A percentile compares a stretch with the other conserved stretches of the same genome.
phyloP scores from a whole-genome alignment of 768 basidiomycete species.

The Rhizopogon vinicolor region DNA sequence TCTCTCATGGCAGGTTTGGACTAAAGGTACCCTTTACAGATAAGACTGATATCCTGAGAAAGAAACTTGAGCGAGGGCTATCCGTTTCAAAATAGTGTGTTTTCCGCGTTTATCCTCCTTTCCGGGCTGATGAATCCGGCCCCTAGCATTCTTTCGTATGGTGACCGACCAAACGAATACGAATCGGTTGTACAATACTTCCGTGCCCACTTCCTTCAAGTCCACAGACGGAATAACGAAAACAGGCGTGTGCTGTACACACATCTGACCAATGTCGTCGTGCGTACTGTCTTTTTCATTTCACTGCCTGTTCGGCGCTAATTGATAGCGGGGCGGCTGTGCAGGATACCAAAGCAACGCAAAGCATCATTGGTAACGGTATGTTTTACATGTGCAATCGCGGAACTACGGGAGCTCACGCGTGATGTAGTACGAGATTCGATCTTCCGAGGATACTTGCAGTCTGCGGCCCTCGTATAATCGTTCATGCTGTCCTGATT shows the following conservation, averaged over 20 bases:
- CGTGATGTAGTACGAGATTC: constrained; percentile 57
- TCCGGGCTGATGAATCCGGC: constrained; percentile 4
- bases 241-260: constrained; percentile 77
- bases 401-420: constrained; percentile 3
- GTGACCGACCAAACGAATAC: constrained; percentile 75
- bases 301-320: not conserved
- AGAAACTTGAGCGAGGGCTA: constrained; percentile 68
- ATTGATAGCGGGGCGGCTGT: constrained; percentile 5
- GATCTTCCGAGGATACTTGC: constrained; percentile 70
- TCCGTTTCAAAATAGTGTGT: constrained; percentile 73
- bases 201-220: constrained; percentile 80
- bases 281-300: constrained; percentile 27
- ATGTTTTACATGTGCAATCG: constrained; percentile 14
- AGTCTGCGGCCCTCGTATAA: constrained; percentile 68
- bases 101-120: not conserved
- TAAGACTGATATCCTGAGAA: constrained; percentile 72
- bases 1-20: not conserved
- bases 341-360: constrained; percentile 80
- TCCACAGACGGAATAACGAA: constrained; percentile 75
- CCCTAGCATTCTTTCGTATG: constrained; percentile 73
- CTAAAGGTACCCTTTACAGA: constrained; percentile 33
- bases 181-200: constrained; percentile 83
- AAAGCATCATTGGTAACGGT: constrained; percentile 82
- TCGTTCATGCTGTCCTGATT: not conserved
- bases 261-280: constrained; percentile 79